Evolutionary conservation across 164 flowering plant species (phyloP).

Genomic region (Tetrastigma voinierianum): DNA sequence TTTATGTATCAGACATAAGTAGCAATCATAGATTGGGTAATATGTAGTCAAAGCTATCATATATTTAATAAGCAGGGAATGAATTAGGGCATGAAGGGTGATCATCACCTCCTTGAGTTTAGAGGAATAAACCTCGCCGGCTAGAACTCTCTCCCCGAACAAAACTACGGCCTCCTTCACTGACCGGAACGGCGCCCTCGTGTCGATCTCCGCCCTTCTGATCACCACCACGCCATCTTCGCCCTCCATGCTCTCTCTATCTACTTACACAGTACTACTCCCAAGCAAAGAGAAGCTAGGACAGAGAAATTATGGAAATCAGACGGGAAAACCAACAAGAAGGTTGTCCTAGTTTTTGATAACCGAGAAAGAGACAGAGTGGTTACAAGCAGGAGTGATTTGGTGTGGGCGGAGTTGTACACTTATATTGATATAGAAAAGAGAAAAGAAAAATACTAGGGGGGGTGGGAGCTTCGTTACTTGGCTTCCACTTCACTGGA

Average conservation of each 20-base stretch:
- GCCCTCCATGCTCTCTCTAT: conserved; percentile 7
- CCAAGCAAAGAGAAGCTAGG: background rate
- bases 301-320: background rate
- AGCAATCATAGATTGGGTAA: too few species aligned
- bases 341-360: too few species aligned
- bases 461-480: conserved; percentile 59
- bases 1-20: too few species aligned
- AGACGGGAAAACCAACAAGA: background rate
- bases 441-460: background rate
- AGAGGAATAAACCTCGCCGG: conserved; percentile 41
- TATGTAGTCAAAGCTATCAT: too few species aligned
- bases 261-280: too few species aligned
- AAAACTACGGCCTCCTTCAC: conserved; percentile 59
- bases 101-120: conserved; percentile 22
- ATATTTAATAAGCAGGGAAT: too few species aligned
- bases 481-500: conserved; percentile 91
- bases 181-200: conserved; percentile 49
- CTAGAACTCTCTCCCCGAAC: conserved; percentile 55
- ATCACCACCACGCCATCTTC: conserved; percentile 13
- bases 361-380: conserved; percentile 9
- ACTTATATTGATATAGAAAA: too few species aligned
- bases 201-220: conserved; percentile 52
- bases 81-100: background rate
- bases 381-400: background rate
- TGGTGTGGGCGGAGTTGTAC: background rate